phyloP scores from a whole-genome alignment of 306 rosid genomes.

The Vigna unguiculata region DNA sequence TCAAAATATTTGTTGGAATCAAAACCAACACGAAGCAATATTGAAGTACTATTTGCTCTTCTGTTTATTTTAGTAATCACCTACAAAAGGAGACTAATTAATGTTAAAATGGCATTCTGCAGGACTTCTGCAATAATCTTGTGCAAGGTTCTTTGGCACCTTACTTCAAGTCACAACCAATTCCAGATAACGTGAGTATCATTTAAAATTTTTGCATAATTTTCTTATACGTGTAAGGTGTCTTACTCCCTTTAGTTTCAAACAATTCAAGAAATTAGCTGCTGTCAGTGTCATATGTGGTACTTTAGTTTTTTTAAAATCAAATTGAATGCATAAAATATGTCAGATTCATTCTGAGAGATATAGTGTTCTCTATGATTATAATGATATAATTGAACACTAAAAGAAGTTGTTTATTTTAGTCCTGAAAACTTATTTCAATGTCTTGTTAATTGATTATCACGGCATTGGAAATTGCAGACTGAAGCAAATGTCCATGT shows the following conservation, averaged over 20 bases:
- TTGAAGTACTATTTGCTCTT: constrained; percentile 62
- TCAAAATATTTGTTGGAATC: constrained; percentile 83
- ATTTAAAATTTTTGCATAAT: not conserved
- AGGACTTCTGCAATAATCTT: constrained; percentile 80
- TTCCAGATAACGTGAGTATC: constrained; percentile 80
- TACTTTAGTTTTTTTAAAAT: constrained; percentile 6
- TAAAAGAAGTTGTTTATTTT: constrained; percentile 20
- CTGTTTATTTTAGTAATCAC: constrained; percentile 18
- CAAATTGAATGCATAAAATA: constrained; percentile 14
- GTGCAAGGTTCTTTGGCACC: constrained; percentile 70
- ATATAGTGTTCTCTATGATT: not conserved
- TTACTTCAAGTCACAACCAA: constrained; percentile 85
- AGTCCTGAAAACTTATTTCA: not conserved
- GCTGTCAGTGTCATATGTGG: not conserved
- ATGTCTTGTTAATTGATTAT: constrained; percentile 15
- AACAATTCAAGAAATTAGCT: constrained; percentile 25
- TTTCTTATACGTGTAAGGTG: constrained; percentile 8
- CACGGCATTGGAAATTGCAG: constrained; percentile 58
- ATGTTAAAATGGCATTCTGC: constrained; percentile 46
- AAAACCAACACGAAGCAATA: constrained; percentile 67
- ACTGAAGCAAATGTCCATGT: constrained; percentile 62
- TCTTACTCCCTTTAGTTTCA: constrained; percentile 8
- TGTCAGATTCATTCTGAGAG: constrained; percentile 8
- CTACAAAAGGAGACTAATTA: constrained; percentile 36
- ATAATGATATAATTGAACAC: constrained; percentile 7